Base-by-base conservation (phyloP, 768 basidiomycete species). In the Hirschioporus abietinus region DNA sequence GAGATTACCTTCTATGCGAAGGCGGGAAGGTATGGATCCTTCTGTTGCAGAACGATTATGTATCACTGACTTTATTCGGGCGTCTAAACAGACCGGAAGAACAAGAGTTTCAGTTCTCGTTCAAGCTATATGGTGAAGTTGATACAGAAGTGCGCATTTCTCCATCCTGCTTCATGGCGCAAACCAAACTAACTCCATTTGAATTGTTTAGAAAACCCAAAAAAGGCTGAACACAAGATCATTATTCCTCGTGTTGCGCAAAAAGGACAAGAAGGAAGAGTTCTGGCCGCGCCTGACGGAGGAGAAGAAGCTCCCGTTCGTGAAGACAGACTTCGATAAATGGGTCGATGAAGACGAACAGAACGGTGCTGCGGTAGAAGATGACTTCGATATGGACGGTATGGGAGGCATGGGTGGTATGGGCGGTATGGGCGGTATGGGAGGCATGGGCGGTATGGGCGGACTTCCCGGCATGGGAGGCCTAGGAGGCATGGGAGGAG, bases 271-370 rank as follows among this genome's bases (percentile, higher is more conserved):
- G 34, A 78, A 88, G 74, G 75, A 79, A 17, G 96, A 95, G 71
- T 99, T 85, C 78, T 99, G 96, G 96, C 92, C 93, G 26, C 86
- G 96, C 66, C 81, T 99, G 64, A 95, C 92, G 61, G 95, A 96
- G 77, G 91, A 92, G 68, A 96, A 95, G 77, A 92, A 85, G 78
- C 87, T 83, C 63, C 81, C 88, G 66, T 96, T 86, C 79, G 80
- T 98, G 77, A 98, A 97, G 84, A 97, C 95, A 60, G 93, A 98
- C 77, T 98, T 98, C 76, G 82, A 82, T 70, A 96, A 92, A 80
- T 98, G 95, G 95, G 90, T 91, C 58, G 96, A 98, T 73, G 96
- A 98, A 80, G 96, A 98, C 74, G 96, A 99, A 76, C 96, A 98
- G 79, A 91, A 92, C 57, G 90, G 82, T 63, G 84, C 78, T 25